Conservation (phyloP, 2,329 filamentous ascomycete species). For the Calonectria crousiana region DNA sequence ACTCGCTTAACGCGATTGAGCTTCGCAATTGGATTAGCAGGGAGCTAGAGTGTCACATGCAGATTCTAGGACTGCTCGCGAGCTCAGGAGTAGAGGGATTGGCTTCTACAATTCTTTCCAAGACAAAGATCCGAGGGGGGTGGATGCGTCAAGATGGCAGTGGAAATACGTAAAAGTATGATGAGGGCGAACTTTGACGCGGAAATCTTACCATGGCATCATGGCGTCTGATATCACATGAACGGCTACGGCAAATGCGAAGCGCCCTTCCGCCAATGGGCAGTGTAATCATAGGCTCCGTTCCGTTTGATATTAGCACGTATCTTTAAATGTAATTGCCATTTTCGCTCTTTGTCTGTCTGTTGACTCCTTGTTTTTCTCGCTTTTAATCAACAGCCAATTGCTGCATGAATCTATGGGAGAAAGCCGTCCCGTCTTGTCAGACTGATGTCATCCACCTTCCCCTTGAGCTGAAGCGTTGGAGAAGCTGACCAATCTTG, state of each 20-base stretch:
- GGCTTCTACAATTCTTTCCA: constrained; percentile 40
- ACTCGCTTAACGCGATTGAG: constrained; percentile 64
- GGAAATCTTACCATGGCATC: too few relatives aligned
- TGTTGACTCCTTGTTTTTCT: too few relatives aligned
- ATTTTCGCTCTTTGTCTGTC: too few relatives aligned
- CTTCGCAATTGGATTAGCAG: constrained; percentile 64
- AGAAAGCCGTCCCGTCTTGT: neutral
- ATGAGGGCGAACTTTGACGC: neutral
- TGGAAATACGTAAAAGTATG: neutral
- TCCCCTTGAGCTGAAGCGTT: neutral
- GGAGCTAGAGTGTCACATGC: constrained; percentile 56
- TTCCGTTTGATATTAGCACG: too few relatives aligned
- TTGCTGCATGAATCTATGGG: neutral
- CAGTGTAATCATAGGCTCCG: too few relatives aligned
- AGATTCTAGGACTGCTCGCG: constrained; percentile 67
- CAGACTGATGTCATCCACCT: neutral
- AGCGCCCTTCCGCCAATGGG: too few relatives aligned
- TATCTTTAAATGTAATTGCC: too few relatives aligned
- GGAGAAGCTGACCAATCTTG: neutral
- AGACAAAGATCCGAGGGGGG: constrained; percentile 27
- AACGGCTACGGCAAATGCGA: too few relatives aligned
- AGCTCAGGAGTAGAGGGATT: constrained; percentile 55
- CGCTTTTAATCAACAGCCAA: too few relatives aligned
- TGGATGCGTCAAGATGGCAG: neutral
- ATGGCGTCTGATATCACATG: too few relatives aligned